These are phyloP conservation scores for Agaricales sp. DNA, from an alignment of 1,284 basidiomycete genomes.

Conservation along the genomic window DNA sequence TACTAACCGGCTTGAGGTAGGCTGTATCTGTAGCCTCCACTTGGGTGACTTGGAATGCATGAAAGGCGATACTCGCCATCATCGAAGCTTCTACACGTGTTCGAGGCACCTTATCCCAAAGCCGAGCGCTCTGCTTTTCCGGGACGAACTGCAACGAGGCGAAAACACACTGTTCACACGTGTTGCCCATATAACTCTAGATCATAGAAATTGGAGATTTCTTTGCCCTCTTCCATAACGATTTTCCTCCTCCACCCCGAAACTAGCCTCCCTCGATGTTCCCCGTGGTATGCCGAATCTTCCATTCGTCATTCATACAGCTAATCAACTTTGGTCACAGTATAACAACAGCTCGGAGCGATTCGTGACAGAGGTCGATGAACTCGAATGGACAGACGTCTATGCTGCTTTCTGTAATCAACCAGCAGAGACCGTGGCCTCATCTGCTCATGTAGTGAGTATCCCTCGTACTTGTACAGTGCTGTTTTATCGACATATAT, in stretches of 20 bases:
- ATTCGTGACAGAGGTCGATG: neutral
- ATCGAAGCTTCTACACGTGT: too few species aligned
- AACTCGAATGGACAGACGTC: neutral
- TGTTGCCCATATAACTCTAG: neutral
- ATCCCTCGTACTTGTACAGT: neutral
- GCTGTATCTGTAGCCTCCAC: neutral
- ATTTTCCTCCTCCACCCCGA: neutral
- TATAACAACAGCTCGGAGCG: neutral
- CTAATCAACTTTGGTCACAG: neutral
- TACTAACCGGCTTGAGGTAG: too few species aligned
- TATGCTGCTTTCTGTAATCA: neutral
- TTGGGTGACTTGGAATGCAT: neutral
- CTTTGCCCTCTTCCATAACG: neutral
- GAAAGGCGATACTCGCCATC: neutral
- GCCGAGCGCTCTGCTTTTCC: neutral
- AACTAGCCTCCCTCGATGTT: neutral
- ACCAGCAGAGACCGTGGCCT: neutral
- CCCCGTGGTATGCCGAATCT: neutral
- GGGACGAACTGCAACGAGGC: neutral
- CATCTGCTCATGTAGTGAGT: neutral
- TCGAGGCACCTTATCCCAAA: too few species aligned
- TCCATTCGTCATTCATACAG: neutral
- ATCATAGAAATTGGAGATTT: neutral
- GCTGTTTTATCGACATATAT: neutral
- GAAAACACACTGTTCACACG: constrained; percentile 1